Evolutionary conservation across 2,329 filamentous ascomycete species (phyloP).

Genomic region (Dryadomyces sulphureus): DNA sequence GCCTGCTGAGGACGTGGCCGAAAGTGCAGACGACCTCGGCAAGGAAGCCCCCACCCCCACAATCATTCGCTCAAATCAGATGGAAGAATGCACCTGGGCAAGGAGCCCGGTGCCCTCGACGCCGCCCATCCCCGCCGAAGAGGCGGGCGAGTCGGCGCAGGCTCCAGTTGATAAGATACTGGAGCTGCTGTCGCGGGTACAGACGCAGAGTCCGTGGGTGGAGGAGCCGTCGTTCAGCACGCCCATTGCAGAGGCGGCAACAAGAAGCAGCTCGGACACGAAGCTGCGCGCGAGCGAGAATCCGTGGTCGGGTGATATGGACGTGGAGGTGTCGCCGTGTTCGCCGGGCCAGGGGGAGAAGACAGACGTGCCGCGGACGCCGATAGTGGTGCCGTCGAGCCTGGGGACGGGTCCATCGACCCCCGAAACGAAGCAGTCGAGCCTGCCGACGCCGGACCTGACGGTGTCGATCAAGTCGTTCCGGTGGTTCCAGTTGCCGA

Average conservation of each 20-base stretch:
- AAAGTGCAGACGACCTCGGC: too few relatives aligned
- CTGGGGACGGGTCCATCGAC: constrained; percentile 13
- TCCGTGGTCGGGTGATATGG: constrained; percentile 2
- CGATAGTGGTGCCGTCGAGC: neutral
- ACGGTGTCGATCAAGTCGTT: constrained; percentile 36
- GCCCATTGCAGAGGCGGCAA: neutral
- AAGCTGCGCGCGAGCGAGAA: constrained; percentile 4
- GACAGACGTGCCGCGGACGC: neutral
- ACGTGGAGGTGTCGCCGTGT: too few relatives aligned
- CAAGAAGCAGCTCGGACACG: too few relatives aligned
- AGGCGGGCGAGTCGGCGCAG: neutral
- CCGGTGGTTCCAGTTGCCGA: constrained; percentile 35
- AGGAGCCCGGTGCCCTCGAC: too few relatives aligned
- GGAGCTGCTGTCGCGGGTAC: neutral
- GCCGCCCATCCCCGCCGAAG: neutral
- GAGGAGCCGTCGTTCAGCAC: neutral
- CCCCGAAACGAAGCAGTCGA: constrained; percentile 14
- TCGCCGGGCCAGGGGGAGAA: neutral
- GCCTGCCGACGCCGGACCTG: constrained; percentile 28
- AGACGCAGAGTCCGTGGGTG: constrained; percentile 4
- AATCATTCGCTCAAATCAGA: too few relatives aligned
- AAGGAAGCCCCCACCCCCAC: too few relatives aligned
- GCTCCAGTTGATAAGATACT: neutral
- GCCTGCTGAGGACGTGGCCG: too few relatives aligned
- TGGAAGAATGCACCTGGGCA: too few relatives aligned